Base-by-base conservation (phyloP, 306 rosid genomes). In the Luffa aegyptiaca region DNA sequence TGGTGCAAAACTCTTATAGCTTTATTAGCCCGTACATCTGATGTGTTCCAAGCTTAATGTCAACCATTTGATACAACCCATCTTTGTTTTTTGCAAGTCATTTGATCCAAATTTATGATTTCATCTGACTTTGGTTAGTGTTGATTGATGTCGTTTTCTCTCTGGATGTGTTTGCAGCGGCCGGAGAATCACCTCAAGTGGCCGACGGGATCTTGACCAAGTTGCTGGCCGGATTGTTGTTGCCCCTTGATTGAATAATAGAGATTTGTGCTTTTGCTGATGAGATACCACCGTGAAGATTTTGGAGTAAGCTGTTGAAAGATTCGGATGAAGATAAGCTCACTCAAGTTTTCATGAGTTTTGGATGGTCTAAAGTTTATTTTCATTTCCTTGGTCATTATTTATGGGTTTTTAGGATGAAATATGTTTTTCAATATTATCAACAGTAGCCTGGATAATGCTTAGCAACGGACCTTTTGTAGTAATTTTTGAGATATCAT, bases 211-310 rank as follows among this genome's bases (percentile, higher is more conserved):
- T 66, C 92, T 89, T 21, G 92, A 89, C 64, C 92, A 89, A 85
- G 92, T 89, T 83, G 90, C 92, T 18, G 92, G 92, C 17, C 71
- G 90, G n/a, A 89, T 89, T 35, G 88, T 85, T 33, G 82, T 89
- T 69, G 82, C 90, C 18, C 87, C 84, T 44, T 86, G 86, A 88
- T 45, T 78, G 71, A 31, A 58, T 10, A 77, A 57, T 26, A 74
- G 62, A 51, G 21, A 72, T 37, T 16, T 16, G 51, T 45, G 58
- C 16, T 36, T 16, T 51, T 74, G 26, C 42, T 51, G 44, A 46
- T 73, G 78, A 48, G 45, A 26, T 71, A 73, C 33, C 31, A 26
- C 45, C 61, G 12, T 49, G 78, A 33, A 74, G 51, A 16, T 33
- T 49, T 51, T 74, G 46, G 78, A 51, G 37, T 66, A 14, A 42